phyloP scores from a whole-genome alignment of 331 rosid species.

The Erythrophleum ivorense region DNA sequence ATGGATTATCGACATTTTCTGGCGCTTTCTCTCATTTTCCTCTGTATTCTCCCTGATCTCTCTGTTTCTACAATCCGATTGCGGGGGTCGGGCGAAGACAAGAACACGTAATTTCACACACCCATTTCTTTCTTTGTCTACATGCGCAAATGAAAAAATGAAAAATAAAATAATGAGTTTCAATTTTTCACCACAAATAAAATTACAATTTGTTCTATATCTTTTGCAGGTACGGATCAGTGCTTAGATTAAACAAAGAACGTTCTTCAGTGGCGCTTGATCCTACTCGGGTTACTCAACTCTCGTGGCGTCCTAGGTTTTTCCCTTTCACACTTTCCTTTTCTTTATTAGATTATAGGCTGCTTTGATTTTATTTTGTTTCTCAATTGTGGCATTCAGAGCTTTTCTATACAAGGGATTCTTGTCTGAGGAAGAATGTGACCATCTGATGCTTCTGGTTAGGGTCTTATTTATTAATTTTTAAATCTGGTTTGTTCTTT shows the following conservation, averaged over 20 bases:
- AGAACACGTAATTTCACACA: slow-evolving; percentile 40
- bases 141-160: not conserved
- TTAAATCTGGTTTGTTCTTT: slow-evolving; percentile 26
- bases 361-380: slow-evolving; percentile 4
- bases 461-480: not conserved
- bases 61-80: slow-evolving; percentile 65
- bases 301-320: slow-evolving; percentile 92
- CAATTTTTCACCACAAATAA: not conserved
- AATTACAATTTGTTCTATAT: slow-evolving; percentile 7
- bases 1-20: slow-evolving; percentile 57
- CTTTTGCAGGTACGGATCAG: slow-evolving; percentile 59
- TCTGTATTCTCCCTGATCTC: slow-evolving; percentile 49
- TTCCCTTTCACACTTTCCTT: slow-evolving; percentile 12
- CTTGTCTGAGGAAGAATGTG: slow-evolving; percentile 80
- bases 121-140: not conserved
- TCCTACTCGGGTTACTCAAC: slow-evolving; percentile 85
- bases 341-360: slow-evolving; percentile 2
- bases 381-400: slow-evolving; percentile 56
- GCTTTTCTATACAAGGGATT: slow-evolving; percentile 80
- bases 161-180: not conserved
- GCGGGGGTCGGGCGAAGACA: slow-evolving; percentile 45
- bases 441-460: slow-evolving; percentile 75
- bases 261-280: slow-evolving; percentile 59
- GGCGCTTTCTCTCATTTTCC: slow-evolving; percentile 50
- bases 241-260: slow-evolving; percentile 50